A percentile compares a stretch with the other conserved stretches of the same genome.
These are phyloP conservation scores for Scedosporium apiospermum DNA, from an alignment of 2,329 filamentous ascomycete genomes.

Conservation along the genomic window DNA sequence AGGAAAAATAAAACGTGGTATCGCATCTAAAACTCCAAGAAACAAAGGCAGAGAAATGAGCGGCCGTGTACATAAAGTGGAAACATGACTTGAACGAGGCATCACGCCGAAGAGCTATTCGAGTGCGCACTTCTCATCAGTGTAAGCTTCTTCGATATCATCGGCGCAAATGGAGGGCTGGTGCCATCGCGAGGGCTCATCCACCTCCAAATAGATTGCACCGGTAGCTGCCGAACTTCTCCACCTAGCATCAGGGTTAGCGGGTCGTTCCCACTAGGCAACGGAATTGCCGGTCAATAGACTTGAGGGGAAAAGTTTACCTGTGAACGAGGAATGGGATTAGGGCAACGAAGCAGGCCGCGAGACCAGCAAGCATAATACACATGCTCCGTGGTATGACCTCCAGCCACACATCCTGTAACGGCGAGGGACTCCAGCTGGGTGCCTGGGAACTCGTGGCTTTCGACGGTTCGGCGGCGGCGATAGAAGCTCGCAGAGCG, in stretches of 20 bases:
- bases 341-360: background rate
- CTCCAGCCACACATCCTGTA: background rate
- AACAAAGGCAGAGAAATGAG: background rate
- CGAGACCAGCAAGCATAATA: background rate
- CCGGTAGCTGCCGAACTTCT: background rate
- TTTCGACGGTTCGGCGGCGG: background rate
- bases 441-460: background rate
- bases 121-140: background rate
- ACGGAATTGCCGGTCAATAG: background rate
- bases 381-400: background rate
- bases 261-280: background rate
- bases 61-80: background rate
- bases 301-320: background rate
- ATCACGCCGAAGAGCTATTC: background rate
- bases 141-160: background rate
- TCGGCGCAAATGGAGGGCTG: background rate
- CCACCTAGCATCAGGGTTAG: background rate
- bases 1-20: background rate
- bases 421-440: background rate
- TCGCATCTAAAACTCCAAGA: background rate
- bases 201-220: background rate
- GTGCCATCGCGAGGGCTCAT: background rate
- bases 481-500: background rate
- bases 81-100: background rate
- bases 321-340: background rate